Evolutionary conservation across 2,329 filamentous ascomycete genomes (phyloP).

Genomic region (Aureobasidium sp.): DNA sequence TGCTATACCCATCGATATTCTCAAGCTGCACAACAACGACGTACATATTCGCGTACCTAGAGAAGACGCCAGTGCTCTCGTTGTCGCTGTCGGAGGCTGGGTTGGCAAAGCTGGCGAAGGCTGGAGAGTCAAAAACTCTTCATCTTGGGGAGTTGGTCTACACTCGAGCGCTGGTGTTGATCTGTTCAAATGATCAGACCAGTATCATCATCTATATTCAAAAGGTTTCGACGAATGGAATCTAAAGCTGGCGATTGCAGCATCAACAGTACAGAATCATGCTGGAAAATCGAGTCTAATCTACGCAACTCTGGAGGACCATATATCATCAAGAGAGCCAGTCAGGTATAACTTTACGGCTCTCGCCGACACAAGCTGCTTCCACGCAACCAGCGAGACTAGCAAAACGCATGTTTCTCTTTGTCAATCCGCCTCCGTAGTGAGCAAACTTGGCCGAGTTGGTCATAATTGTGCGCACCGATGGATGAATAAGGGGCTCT

Average conservation of each 20-base stretch:
- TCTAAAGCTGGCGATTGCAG: background rate
- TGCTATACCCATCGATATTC: constrained; percentile 61
- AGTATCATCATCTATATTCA: no score
- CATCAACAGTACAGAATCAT: background rate
- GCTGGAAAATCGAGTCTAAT: background rate
- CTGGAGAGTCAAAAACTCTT: constrained; percentile 47
- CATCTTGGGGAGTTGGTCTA: constrained; percentile 56
- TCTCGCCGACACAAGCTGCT: constrained; percentile 14
- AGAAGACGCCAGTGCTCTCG: constrained; percentile 51
- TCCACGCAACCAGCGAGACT: constrained; percentile 19
- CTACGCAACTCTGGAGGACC: background rate
- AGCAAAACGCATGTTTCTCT: constrained; percentile 19
- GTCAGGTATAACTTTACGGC: background rate
- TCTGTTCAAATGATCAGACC: constrained; percentile 34
- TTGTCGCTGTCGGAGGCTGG: constrained; percentile 60
- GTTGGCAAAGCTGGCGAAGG: constrained; percentile 38
- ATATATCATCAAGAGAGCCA: background rate
- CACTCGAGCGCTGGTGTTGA: constrained; percentile 40
- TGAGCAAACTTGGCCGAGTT: constrained; percentile 42
- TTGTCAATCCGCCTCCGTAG: constrained; percentile 27
- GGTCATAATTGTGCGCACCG: constrained; percentile 30
- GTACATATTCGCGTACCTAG: constrained; percentile 59
- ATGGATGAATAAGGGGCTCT: constrained; percentile 29
- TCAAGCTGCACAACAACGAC: constrained; percentile 48
- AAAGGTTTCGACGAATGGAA: no score